Percentiles rank a stretch among this genome's conserved stretches.
These are phyloP conservation scores for Verticillium alfalfae DNA, from an alignment of 2,329 filamentous ascomycete species.

Conservation along the genomic window DNA sequence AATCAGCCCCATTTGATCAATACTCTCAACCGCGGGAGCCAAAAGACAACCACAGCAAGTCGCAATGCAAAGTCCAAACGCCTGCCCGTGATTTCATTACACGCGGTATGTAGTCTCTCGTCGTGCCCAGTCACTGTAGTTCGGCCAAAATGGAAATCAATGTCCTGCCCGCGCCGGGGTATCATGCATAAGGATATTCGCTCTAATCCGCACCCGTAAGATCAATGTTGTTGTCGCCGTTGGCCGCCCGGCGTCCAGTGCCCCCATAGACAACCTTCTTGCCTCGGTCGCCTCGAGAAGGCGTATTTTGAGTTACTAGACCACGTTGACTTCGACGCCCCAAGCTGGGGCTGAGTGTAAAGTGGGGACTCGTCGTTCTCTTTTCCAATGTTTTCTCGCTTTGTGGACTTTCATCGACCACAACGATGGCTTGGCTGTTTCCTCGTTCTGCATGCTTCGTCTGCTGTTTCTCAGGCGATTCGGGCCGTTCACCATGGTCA, in stretches of 20 bases:
- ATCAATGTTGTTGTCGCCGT: not conserved
- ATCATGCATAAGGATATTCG: not conserved
- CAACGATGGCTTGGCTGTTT: not conserved
- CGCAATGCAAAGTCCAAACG: not conserved
- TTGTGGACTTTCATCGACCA: not conserved
- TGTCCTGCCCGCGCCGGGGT: not conserved
- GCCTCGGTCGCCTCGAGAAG: no score
- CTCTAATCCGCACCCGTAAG: not conserved
- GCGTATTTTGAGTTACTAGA: not conserved
- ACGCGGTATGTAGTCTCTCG: not conserved
- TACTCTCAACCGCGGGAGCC: not conserved
- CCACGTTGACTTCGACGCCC: not conserved
- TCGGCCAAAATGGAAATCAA: not conserved
- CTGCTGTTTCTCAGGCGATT: not conserved
- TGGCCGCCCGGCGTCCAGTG: not conserved
- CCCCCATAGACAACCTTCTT: not conserved
- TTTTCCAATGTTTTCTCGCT: not conserved
- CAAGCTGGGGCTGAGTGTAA: not conserved
- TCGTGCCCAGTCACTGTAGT: not conserved
- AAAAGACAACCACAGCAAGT: not conserved
- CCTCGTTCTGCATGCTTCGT: not conserved
- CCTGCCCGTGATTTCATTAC: not conserved
- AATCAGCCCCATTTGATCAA: no score
- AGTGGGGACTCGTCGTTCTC: not conserved
- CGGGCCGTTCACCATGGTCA: not conserved